Evolutionary conservation across 192 early-diverging fungal genomes (phyloP).

Genomic region (Rhizoclosmatium globosum): DNA sequence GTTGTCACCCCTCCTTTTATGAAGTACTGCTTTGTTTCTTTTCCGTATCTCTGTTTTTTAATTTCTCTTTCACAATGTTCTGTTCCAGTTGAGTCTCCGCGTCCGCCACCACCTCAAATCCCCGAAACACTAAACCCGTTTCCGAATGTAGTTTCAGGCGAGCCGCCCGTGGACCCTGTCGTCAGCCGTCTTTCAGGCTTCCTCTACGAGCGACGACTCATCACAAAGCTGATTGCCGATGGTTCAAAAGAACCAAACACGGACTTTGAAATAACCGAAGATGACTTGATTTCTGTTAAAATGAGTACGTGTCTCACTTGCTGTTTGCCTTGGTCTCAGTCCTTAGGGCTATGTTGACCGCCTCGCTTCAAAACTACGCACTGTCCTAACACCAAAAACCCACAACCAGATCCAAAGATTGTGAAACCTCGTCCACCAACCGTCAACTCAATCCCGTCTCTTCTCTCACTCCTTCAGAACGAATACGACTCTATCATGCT

Average conservation of each 20-base stretch:
- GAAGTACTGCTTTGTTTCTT: not conserved
- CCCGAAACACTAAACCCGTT: not conserved
- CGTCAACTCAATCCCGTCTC: slow-evolving; percentile 89
- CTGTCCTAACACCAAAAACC: slow-evolving; percentile 18
- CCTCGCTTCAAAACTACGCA: not conserved
- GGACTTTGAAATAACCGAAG: slow-evolving; percentile 71
- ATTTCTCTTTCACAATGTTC: slow-evolving; percentile 21
- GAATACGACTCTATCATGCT: slow-evolving; percentile 98
- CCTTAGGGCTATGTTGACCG: no score
- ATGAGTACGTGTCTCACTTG: slow-evolving; percentile 34
- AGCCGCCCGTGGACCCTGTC: slow-evolving; percentile 87
- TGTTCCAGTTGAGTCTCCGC: slow-evolving; percentile 22
- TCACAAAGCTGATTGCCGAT: slow-evolving; percentile 87
- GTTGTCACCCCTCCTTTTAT: no score
- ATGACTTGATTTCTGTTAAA: slow-evolving; percentile 80
- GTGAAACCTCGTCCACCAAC: slow-evolving; percentile 90
- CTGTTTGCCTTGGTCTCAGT: no score
- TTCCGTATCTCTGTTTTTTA: not conserved
- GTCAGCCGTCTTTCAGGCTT: slow-evolving; percentile 84
- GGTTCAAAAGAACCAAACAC: slow-evolving; percentile 84
- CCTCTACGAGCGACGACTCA: slow-evolving; percentile 87
- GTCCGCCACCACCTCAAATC: not conserved
- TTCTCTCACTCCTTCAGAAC: slow-evolving; percentile 88
- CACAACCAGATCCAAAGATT: slow-evolving; percentile 47
- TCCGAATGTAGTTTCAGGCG: slow-evolving; percentile 82